Percentiles rank a stretch among this genome's conserved stretches.
Conservation (phyloP, 306 rosid genomes). For the Citrullus amarus region DNA sequence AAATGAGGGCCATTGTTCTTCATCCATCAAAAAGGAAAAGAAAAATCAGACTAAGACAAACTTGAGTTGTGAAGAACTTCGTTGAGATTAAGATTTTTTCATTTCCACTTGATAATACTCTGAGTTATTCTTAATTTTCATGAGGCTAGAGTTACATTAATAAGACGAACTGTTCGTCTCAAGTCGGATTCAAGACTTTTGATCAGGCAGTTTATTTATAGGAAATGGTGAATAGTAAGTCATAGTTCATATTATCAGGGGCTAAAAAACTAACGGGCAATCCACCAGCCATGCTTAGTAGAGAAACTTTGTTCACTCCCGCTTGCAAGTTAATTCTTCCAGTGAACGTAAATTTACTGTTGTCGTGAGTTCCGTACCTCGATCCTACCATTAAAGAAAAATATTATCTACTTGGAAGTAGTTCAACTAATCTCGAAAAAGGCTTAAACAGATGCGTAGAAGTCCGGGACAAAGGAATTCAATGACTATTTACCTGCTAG, state of each 20-base stretch:
- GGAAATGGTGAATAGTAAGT: not conserved
- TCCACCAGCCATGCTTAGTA: slow-evolving; percentile 35
- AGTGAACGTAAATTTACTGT: slow-evolving; percentile 47
- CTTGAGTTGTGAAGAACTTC: not conserved
- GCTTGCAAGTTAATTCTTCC: slow-evolving; percentile 22
- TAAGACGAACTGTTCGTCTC: not conserved
- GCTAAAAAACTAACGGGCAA: slow-evolving; percentile 26
- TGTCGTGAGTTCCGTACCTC: slow-evolving; percentile 37
- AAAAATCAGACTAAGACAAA: not conserved
- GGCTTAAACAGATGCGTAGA: not conserved
- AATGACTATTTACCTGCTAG: slow-evolving; percentile 32
- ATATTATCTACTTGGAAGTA: not conserved
- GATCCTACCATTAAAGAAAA: slow-evolving; percentile 37
- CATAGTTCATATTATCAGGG: not conserved
- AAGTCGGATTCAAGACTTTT: not conserved
- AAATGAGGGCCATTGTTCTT: slow-evolving; percentile 76
- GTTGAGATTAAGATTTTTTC: not conserved
- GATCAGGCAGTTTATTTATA: not conserved
- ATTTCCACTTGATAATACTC: not conserved
- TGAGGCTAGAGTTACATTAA: not conserved
- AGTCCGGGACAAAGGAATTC: not conserved
- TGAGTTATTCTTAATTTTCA: not conserved
- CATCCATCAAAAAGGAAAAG: not conserved
- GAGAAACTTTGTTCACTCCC: slow-evolving; percentile 31
- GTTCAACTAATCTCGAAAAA: not conserved